Conservation (phyloP, 202 grass and related monocot species). For the Carex sylvatica region DNA sequence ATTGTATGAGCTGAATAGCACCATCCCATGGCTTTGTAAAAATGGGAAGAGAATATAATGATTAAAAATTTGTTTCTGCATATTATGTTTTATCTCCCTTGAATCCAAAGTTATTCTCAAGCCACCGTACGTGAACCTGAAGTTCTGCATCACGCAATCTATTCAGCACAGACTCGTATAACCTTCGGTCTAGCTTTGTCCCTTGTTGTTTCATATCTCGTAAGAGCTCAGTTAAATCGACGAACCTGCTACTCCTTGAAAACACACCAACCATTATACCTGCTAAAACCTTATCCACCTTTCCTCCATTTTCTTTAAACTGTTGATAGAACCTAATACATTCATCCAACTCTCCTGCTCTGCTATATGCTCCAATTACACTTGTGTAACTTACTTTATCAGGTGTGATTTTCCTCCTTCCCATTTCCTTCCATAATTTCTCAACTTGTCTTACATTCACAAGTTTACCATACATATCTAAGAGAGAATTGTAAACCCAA, state of each 20-base stretch:
- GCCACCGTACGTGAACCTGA: slow-evolving; percentile 65
- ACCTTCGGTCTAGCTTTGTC: slow-evolving; percentile 53
- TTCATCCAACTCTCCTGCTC: slow-evolving; percentile 49
- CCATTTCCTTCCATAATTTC: slow-evolving; percentile 90
- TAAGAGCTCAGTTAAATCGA: slow-evolving; percentile 73
- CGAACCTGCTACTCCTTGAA: slow-evolving; percentile 53
- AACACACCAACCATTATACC: slow-evolving; percentile 78
- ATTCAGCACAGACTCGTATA: slow-evolving; percentile 58
- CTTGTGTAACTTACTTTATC: slow-evolving; percentile 77
- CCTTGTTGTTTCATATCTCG: slow-evolving; percentile 26
- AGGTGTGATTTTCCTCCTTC: slow-evolving; percentile 49
- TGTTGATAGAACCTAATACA: slow-evolving; percentile 64
- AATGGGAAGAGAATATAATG: not conserved
- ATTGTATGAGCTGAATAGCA: not conserved
- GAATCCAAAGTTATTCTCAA: slow-evolving; percentile 58
- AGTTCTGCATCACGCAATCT: slow-evolving; percentile 66
- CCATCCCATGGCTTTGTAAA: not conserved
- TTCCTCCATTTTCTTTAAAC: slow-evolving; percentile 57
- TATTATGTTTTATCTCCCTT: slow-evolving; percentile 56
- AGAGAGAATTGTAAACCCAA: slow-evolving; percentile 83
- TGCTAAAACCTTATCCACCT: slow-evolving; percentile 56
- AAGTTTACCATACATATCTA: slow-evolving; percentile 70
- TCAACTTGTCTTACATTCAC: slow-evolving; percentile 68
- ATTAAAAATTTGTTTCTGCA: slow-evolving; percentile 5
- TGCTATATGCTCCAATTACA: slow-evolving; percentile 71